A percentile compares a stretch with the other conserved stretches of the same genome.
These are phyloP conservation scores for Lactifluus volemus DNA, from an alignment of 768 basidiomycete species.

Conservation along the genomic window DNA sequence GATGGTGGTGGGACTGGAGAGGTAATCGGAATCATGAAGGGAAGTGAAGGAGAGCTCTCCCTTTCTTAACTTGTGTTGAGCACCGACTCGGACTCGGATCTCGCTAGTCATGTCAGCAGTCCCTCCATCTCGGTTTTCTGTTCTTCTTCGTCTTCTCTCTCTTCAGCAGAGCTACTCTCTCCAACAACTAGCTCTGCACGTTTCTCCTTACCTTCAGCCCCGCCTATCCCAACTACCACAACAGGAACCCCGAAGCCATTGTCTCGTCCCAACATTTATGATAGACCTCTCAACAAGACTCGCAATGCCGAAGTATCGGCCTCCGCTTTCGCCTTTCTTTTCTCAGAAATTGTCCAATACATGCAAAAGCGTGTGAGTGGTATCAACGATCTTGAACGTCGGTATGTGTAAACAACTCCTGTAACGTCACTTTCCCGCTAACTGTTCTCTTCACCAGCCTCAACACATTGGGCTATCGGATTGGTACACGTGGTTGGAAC, in stretches of 20 bases:
- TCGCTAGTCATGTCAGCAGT: slow-evolving; percentile 34
- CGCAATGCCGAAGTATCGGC: slow-evolving; percentile 76
- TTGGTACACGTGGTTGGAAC: slow-evolving; percentile 78
- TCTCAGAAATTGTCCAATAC: slow-evolving; percentile 91
- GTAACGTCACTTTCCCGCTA: neutral
- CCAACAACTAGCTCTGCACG: slow-evolving; percentile 56
- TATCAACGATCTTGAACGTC: slow-evolving; percentile 90
- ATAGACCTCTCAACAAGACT: slow-evolving; percentile 82
- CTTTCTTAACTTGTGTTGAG: too few species aligned
- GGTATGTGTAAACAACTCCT: slow-evolving; percentile 40
- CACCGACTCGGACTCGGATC: too few species aligned
- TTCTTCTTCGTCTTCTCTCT: slow-evolving; percentile 52
- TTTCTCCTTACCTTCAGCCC: slow-evolving; percentile 58
- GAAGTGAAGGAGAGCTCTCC: neutral
- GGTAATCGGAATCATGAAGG: slow-evolving; percentile 29
- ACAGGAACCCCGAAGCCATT: slow-evolving; percentile 30
- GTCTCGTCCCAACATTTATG: slow-evolving; percentile 73
- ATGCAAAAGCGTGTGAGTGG: slow-evolving; percentile 93
- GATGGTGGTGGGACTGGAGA: slow-evolving; percentile 38
- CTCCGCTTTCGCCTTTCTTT: slow-evolving; percentile 80
- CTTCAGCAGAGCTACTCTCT: slow-evolving; percentile 37
- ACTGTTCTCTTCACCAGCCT: slow-evolving; percentile 41
- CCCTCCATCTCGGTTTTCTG: slow-evolving; percentile 57
- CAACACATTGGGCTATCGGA: slow-evolving; percentile 88
- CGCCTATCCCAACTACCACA: slow-evolving; percentile 36